Conservation (phyloP, 1,284 basidiomycete genomes). For the Porodaedalea pini region DNA sequence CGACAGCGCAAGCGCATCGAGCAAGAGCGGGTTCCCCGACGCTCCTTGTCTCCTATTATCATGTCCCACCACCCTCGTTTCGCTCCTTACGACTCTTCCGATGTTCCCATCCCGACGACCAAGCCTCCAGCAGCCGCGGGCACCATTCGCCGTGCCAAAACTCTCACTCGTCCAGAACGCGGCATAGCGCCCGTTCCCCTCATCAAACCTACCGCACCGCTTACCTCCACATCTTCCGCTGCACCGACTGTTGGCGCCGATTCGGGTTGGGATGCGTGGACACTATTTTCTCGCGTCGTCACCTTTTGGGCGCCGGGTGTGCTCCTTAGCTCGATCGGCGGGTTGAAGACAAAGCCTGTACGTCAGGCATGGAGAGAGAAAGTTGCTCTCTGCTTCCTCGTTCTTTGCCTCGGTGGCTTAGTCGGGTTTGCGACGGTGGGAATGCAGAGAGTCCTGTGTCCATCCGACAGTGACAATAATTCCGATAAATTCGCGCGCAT, state of each 20-base stretch:
- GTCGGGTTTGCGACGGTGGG: constrained; percentile 96
- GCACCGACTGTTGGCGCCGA: constrained; percentile 29
- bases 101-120: constrained; percentile 68
- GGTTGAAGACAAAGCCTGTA: constrained; percentile 74
- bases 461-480: constrained; percentile 52
- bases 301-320: constrained; percentile 91
- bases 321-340: constrained; percentile 70
- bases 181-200: constrained; percentile 91
- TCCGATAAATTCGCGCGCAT: constrained; percentile 69
- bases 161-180: constrained; percentile 93
- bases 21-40: background rate
- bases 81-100: constrained; percentile 50
- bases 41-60: constrained; percentile 30
- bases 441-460: constrained; percentile 90
- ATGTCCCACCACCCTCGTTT: constrained; percentile 54
- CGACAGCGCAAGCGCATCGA: constrained; percentile 7
- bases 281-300: constrained; percentile 71
- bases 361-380: constrained; percentile 98
- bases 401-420: constrained; percentile 70
- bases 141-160: constrained; percentile 82
- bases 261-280: constrained; percentile 72
- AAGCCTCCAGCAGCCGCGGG: constrained; percentile 51
- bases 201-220: constrained; percentile 68
- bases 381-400: constrained; percentile 88
- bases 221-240: constrained; percentile 36